A percentile compares a stretch with the other conserved stretches of the same genome.
Evolutionary conservation across 2,329 filamentous ascomycete species (phyloP).

Genomic region (Bretziella fagacearum): DNA sequence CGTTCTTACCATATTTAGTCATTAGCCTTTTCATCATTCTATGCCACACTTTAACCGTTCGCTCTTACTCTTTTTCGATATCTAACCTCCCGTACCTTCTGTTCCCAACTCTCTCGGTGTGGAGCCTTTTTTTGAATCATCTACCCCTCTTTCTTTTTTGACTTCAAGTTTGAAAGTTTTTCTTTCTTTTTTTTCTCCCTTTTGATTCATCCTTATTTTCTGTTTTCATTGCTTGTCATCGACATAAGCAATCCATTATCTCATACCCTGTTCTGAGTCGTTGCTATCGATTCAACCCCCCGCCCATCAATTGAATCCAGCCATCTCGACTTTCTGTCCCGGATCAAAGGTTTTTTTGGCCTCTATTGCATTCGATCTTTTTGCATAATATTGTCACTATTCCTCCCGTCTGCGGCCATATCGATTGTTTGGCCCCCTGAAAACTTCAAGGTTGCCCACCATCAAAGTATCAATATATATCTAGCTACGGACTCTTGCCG

Average conservation of each 20-base stretch:
- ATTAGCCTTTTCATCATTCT: neutral
- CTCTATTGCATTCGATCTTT: neutral
- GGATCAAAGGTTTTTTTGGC: neutral
- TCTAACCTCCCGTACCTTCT: too few species aligned
- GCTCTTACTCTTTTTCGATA: neutral
- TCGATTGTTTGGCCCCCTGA: neutral
- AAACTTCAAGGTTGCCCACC: neutral
- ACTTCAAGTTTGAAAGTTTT: too few species aligned
- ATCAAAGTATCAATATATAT: conserved; percentile 1
- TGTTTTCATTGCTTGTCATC: too few species aligned
- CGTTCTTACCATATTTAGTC: neutral
- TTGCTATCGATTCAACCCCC: too few species aligned
- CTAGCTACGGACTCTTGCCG: neutral
- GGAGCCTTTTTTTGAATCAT: too few species aligned
- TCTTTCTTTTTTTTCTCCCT: too few species aligned
- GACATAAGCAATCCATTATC: too few species aligned
- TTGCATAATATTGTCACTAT: conserved; percentile 1
- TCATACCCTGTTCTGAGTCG: too few species aligned
- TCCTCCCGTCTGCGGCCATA: neutral
- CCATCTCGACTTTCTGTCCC: neutral
- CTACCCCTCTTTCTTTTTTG: too few species aligned
- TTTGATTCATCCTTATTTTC: too few species aligned
- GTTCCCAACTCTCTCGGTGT: too few species aligned
- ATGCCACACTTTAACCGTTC: neutral
- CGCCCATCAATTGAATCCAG: too few species aligned